Evolutionary conservation across 176 grass and related monocot genomes (phyloP).

Genomic region (Echinochloa phyllopogon): DNA sequence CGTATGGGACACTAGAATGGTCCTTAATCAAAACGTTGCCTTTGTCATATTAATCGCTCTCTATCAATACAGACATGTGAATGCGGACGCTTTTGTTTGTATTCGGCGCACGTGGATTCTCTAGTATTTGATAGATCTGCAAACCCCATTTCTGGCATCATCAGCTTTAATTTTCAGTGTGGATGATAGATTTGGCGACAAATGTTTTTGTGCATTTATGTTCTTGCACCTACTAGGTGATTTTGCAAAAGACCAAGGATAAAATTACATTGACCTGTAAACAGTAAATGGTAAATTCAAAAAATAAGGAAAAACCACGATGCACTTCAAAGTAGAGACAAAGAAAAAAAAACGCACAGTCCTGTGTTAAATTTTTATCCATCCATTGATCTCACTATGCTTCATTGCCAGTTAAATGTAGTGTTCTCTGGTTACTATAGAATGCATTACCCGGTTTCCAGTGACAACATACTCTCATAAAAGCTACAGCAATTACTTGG

Average conservation of each 20-base stretch:
- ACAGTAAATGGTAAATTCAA: too few species aligned
- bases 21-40: slow-evolving; percentile 2
- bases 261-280: too few species aligned
- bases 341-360: not conserved
- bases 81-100: slow-evolving; percentile 8
- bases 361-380: slow-evolving; percentile 21
- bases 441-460: slow-evolving; percentile 22
- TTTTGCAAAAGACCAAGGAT: too few species aligned
- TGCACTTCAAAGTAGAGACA: too few species aligned
- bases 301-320: too few species aligned
- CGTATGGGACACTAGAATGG: slow-evolving; percentile 30
- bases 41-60: slow-evolving; percentile 39
- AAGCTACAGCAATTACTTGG: slow-evolving; percentile 24
- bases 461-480: not conserved
- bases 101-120: not conserved
- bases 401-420: not conserved
- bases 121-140: not conserved
- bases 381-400: not conserved
- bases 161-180: not conserved
- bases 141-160: slow-evolving; percentile 14
- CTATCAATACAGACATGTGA: slow-evolving; percentile 26
- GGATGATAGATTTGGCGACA: not conserved
- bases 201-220: not conserved
- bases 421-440: not conserved
- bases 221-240: too few species aligned